A percentile compares a stretch with the other conserved stretches of the same genome.
These are phyloP conservation scores for Quercus rubra DNA, from an alignment of 306 rosid species.

Conservation along the genomic window DNA sequence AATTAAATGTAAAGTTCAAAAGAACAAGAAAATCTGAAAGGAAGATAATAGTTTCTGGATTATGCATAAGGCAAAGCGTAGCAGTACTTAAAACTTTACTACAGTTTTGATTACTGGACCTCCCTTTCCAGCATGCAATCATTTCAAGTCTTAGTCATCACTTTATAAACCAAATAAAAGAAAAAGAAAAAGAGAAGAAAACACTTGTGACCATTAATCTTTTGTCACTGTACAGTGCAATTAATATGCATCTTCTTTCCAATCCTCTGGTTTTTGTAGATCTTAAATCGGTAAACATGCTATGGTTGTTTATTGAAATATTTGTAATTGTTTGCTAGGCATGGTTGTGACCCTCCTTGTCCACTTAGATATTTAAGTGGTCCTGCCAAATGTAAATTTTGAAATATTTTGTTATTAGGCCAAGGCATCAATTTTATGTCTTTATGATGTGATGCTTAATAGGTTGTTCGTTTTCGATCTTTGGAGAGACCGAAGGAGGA, in stretches of 20 bases:
- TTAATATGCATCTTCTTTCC: background rate
- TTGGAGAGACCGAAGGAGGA: conserved; percentile 93
- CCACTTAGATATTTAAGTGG: background rate
- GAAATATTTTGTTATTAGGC: background rate
- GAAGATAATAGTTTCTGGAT: background rate
- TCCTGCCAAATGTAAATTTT: background rate
- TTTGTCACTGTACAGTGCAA: background rate
- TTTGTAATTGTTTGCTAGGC: background rate
- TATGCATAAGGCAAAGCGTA: background rate
- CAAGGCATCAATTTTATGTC: background rate
- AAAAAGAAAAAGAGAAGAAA: background rate
- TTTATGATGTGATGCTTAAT: conserved; percentile 23
- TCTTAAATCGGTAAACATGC: background rate
- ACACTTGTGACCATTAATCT: background rate
- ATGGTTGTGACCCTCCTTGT: background rate
- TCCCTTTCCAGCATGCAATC: background rate
- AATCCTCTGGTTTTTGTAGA: background rate
- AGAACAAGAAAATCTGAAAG: background rate
- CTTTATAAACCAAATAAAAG: background rate
- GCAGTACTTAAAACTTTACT: background rate
- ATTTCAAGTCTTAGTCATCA: background rate
- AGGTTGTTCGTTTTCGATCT: conserved; percentile 87
- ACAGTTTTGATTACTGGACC: background rate
- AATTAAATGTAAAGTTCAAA: background rate
- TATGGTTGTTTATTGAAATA: background rate